Evolutionary conservation across 176 grass and related monocot genomes (phyloP), one percentile per base, ranked within the genome.

Genomic region (Alloteropsis semialata): DNA sequence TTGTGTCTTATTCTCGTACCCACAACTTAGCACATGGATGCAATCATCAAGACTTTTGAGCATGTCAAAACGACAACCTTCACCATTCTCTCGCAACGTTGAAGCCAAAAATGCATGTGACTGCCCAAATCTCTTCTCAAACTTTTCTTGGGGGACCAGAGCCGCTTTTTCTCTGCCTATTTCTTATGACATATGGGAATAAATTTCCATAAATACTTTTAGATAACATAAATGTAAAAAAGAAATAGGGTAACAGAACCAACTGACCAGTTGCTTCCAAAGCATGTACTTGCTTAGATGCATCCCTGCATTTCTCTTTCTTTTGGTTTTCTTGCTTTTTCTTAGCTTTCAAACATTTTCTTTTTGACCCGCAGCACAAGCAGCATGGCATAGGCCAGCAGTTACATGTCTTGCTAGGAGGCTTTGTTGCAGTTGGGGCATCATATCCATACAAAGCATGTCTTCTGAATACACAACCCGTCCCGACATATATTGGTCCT

Each of bases 391-490:
- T 30, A 21, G 78, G 78, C 34, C 78, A 69, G 65, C 78, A 81
- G 37, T 81, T 81, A 15, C 78, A 81, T 56, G 78, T 68, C 34
- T 56, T 81, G 78, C 78, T 81, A 69, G 48, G 64, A 81, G 34
- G 22, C 29, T 81, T 81, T 69, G 37, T 69, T 7, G n/a, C 64
- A 42, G 64, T 30, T 69, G 78, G 78, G 49, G 78, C 78, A 81
- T 69, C 64, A 29, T 81, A 81, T 42, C 78, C 78, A 69, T 81
- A 81, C 64, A 81, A 56, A 56, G 78, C 78, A 69, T 81, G 78
- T 30, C 78, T 81, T 81, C 78, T 69, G 78, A 81, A 81, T 69
- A 81, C 78, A 81, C 78, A 81, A 81, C 78, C 78, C 19, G 78
- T 81, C 5, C 78, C 78, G 22, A 81, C 78, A 81, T 81, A 81